Conservation (phyloP, 1,139 yeast species). For the Lodderomyces elongisporus region DNA sequence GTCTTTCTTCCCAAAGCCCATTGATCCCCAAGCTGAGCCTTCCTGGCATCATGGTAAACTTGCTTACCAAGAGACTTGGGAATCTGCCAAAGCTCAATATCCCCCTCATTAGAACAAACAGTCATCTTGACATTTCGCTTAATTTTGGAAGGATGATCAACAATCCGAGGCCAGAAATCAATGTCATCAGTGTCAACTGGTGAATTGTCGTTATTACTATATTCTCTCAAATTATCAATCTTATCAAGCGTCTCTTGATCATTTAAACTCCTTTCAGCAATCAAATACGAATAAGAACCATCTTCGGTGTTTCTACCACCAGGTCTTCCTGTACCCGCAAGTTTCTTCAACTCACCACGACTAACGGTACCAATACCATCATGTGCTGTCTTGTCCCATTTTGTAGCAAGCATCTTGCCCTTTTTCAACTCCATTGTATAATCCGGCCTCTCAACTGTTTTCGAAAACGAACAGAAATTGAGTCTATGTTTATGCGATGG, state of each 20-base stretch:
- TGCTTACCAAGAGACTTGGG: constrained; percentile 75
- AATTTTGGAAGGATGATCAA: constrained; percentile 68
- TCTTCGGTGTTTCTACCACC: constrained; percentile 68
- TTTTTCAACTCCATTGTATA: constrained; percentile 76
- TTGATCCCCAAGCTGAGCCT: constrained; percentile 76
- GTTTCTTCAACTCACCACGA: constrained; percentile 22
- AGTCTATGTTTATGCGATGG: constrained; percentile 59
- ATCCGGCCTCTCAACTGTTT: constrained; percentile 70
- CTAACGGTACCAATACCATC: constrained; percentile 48
- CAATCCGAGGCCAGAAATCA: constrained; percentile 67
- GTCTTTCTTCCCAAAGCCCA: constrained; percentile 84
- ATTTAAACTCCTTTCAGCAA: constrained; percentile 55
- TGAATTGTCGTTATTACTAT: constrained; percentile 17
- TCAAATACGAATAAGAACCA: constrained; percentile 72
- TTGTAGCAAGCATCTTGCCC: constrained; percentile 68
- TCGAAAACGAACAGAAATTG: constrained; percentile 72
- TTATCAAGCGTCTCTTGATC: constrained; percentile 27
- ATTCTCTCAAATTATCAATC: constrained; percentile 32
- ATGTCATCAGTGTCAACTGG: constrained; percentile 23
- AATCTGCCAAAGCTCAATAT: constrained; percentile 80
- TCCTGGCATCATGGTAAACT: constrained; percentile 85
- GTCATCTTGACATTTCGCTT: constrained; percentile 80
- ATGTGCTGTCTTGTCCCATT: constrained; percentile 59
- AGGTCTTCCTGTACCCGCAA: constrained; percentile 69
- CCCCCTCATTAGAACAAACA: constrained; percentile 75